Evolutionary conservation across 1,284 basidiomycete genomes (phyloP).

Genomic region (Austropuccinia psidii): DNA sequence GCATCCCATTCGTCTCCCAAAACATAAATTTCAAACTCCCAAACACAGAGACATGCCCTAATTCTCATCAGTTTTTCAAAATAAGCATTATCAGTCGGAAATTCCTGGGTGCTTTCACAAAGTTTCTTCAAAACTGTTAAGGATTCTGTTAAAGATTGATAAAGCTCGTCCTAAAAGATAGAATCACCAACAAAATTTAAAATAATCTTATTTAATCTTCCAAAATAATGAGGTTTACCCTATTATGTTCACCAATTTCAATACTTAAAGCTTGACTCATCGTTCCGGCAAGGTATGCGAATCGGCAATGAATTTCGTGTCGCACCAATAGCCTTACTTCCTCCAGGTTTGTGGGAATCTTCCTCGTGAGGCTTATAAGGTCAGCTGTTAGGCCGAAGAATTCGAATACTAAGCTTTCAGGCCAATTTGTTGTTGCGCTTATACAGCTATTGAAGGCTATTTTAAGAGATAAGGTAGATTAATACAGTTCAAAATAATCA

Average conservation of each 20-base stretch:
- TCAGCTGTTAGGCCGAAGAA: constrained; percentile 35
- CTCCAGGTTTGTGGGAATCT: constrained; percentile 24
- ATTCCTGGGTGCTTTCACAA: constrained; percentile 6
- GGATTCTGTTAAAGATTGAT: constrained; percentile 10
- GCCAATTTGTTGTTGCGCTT: constrained; percentile 27
- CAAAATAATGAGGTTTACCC: constrained; percentile 1
- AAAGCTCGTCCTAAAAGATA: constrained; percentile 4
- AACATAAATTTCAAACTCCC: constrained; percentile 30
- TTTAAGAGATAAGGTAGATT: too few relatives aligned
- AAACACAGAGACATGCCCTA: constrained; percentile 33
- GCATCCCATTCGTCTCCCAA: constrained; percentile 20
- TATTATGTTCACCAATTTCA: background rate
- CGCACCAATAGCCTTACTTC: constrained; percentile 13
- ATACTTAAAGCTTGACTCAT: constrained; percentile 14
- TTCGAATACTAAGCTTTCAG: constrained; percentile 5
- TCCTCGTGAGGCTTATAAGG: constrained; percentile 26
- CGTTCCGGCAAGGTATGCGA: constrained; percentile 22
- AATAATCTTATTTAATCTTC: too few relatives aligned
- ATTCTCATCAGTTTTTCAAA: constrained; percentile 14
- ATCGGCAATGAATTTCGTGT: constrained; percentile 35
- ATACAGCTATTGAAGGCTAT: constrained; percentile 33
- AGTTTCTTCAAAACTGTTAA: constrained; percentile 15
- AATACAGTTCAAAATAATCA: too few relatives aligned
- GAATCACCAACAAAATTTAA: too few relatives aligned
- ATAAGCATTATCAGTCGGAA: background rate